Evolutionary conservation across 148 eudicot species (phyloP), one percentile per base, ranked within the genome.

Genomic region (Vaccinium corymbosum): DNA sequence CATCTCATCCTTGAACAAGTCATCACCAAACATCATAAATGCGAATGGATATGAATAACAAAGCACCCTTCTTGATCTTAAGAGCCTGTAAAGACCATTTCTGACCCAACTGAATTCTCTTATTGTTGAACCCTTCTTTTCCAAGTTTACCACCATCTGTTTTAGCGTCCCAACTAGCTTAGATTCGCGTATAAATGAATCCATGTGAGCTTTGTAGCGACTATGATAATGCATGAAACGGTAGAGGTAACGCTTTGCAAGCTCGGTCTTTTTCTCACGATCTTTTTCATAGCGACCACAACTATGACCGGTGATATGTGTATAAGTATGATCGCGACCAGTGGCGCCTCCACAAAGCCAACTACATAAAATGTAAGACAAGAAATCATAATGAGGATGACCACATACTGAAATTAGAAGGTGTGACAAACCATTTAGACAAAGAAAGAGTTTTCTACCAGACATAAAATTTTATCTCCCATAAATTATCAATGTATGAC

Each of bases 11-110:
- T 87, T 89, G 85, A 93, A 92, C 51, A 93, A 74, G 42, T 91
- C 91, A 57, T 90, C 91, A 32, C 94, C 94, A 88, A 93, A 93
- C 94, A 93, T 93, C 53, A 92, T 88, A 85, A 82, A 93, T 48
- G 94, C 97, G 89, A 93, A 93, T 2, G 94, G 92, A 83, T 93
- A 93, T 13, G 94, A 93, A 86, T 86, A 91, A 1, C 93, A 91
- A 76, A 93, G 94, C 77, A 90, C 86, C 61, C 92, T 89, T 82
- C 97, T 92, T 55, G 93, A 92, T 88, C 92, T 90, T 61, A 89
- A 93, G 62, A 93, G 91, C 83, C 90, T 89, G 84, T 83, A 85
- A 49, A 93, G 86, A 79, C 97, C 97, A 82, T 92, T 89, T 22
- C 83, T 88, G 80, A 93, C 87, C 97, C 97, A 93, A 83, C 90